These are phyloP conservation scores for Rugonectria rugulosa DNA, from an alignment of 2,329 filamentous ascomycete species.

Conservation along the genomic window DNA sequence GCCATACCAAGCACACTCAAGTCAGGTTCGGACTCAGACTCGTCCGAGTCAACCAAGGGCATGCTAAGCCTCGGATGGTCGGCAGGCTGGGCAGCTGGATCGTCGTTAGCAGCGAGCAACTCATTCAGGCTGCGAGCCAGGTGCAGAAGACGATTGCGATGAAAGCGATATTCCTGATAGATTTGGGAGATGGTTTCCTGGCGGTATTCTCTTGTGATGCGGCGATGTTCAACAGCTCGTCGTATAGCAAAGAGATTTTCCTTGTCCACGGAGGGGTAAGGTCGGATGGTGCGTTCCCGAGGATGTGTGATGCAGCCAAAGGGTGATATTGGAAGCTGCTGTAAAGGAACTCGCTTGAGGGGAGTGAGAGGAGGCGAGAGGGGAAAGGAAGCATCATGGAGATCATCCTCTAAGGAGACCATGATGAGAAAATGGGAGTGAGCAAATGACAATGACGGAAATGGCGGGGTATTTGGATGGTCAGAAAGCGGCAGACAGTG, in stretches of 20 bases:
- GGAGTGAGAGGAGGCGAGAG: slow-evolving; percentile 7
- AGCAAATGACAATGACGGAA: background rate
- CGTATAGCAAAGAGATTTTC: slow-evolving; percentile 37
- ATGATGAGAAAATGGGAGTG: slow-evolving; percentile 18
- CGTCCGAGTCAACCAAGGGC: slow-evolving; percentile 46
- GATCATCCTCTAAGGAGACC: slow-evolving; percentile 17
- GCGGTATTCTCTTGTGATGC: slow-evolving; percentile 15
- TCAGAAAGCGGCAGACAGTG: background rate
- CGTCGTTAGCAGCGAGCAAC: slow-evolving; percentile 24
- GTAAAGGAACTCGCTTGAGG: slow-evolving; percentile 38
- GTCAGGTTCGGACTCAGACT: slow-evolving; percentile 48
- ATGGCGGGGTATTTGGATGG: background rate
- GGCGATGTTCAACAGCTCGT: slow-evolving; percentile 25
- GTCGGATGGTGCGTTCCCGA: slow-evolving; percentile 32
- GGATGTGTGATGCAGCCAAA: slow-evolving; percentile 30
- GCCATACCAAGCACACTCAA: slow-evolving; percentile 47
- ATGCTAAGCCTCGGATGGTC: slow-evolving; percentile 46
- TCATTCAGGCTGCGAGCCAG: slow-evolving; percentile 8
- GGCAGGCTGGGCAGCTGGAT: slow-evolving; percentile 39
- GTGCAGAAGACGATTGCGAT: slow-evolving; percentile 12
- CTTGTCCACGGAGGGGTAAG: slow-evolving; percentile 37
- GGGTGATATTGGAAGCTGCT: slow-evolving; percentile 36
- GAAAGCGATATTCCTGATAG: slow-evolving; percentile 4
- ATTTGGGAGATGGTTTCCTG: slow-evolving; percentile 17
- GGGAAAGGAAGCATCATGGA: background rate